Conservation (phyloP, 2,329 filamentous ascomycete species). For the Alternaria viburni region DNA sequence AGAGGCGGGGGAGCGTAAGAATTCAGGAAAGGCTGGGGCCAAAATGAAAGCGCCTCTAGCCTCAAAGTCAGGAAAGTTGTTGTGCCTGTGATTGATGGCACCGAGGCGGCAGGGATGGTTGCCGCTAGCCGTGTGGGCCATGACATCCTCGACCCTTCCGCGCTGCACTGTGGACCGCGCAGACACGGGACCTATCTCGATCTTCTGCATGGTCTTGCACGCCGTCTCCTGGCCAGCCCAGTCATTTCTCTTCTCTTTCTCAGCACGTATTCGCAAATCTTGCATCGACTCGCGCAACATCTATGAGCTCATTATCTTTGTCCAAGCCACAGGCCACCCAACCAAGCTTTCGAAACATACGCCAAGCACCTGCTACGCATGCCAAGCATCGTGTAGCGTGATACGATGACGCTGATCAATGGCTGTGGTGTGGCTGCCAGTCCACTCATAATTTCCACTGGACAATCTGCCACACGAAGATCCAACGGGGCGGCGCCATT, state of each 20-base stretch:
- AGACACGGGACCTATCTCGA: neutral
- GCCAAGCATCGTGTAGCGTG: neutral
- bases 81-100: slow-evolving; percentile 21
- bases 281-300: neutral
- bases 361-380: slow-evolving; percentile 3
- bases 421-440: slow-evolving; percentile 12
- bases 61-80: slow-evolving; percentile 18
- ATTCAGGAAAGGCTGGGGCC: slow-evolving; percentile 2
- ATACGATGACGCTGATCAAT: slow-evolving; percentile 7
- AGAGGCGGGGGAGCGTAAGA: neutral
- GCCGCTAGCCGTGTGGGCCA: slow-evolving; percentile 21
- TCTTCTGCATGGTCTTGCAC: neutral
- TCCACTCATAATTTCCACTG: slow-evolving; percentile 12
- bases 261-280: neutral
- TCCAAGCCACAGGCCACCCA: neutral
- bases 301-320: slow-evolving; percentile 7
- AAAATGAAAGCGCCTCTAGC: slow-evolving; percentile 5
- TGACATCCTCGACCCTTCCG: slow-evolving; percentile 3
- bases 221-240: neutral
- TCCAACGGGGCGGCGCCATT: slow-evolving; percentile 1
- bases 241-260: neutral
- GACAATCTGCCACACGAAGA: neutral
- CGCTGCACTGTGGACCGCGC: neutral
- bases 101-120: slow-evolving; percentile 17
- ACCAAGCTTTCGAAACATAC: slow-evolving; percentile 1